Evolutionary conservation across 2,329 filamentous ascomycete species (phyloP).

Genomic region (Bipolaris gigantea): DNA sequence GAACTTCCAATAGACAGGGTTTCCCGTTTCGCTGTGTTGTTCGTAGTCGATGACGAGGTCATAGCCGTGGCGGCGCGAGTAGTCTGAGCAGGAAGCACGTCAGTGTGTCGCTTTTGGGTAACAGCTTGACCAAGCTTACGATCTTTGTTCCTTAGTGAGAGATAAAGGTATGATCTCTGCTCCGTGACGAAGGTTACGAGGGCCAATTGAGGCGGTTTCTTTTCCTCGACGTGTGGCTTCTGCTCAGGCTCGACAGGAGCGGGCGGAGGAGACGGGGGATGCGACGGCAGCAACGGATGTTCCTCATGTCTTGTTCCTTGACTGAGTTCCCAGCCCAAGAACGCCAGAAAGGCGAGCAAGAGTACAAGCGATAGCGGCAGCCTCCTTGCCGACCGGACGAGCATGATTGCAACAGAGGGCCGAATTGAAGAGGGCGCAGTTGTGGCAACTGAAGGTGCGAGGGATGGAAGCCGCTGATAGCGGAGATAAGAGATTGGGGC

Average conservation of each 20-base stretch:
- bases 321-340: conserved; percentile 38
- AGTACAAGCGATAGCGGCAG: conserved; percentile 28
- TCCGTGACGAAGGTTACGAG: conserved; percentile 44
- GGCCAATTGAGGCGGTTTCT: conserved; percentile 32
- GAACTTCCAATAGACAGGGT: conserved; percentile 44
- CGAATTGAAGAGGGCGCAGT: conserved; percentile 10
- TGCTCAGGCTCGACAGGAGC: conserved; percentile 2
- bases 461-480: conserved; percentile 22
- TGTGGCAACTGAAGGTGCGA: conserved; percentile 14
- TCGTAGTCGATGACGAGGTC: conserved; percentile 48
- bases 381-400: conserved; percentile 28
- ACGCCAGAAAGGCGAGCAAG: conserved; percentile 33
- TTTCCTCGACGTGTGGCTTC: conserved; percentile 6
- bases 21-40: conserved; percentile 31
- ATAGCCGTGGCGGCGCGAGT: conserved; percentile 46
- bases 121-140: conserved; percentile 26
- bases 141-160: conserved; percentile 45
- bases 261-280: conserved; percentile 3
- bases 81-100: conserved; percentile 31
- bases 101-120: neutral
- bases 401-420: conserved; percentile 21
- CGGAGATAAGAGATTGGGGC: conserved; percentile 22
- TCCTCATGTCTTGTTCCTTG: conserved; percentile 23
- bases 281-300: conserved; percentile 10
- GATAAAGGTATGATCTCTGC: conserved; percentile 41